phyloP scores from a whole-genome alignment of 768 basidiomycete species.

The Gyrodon lividus region DNA sequence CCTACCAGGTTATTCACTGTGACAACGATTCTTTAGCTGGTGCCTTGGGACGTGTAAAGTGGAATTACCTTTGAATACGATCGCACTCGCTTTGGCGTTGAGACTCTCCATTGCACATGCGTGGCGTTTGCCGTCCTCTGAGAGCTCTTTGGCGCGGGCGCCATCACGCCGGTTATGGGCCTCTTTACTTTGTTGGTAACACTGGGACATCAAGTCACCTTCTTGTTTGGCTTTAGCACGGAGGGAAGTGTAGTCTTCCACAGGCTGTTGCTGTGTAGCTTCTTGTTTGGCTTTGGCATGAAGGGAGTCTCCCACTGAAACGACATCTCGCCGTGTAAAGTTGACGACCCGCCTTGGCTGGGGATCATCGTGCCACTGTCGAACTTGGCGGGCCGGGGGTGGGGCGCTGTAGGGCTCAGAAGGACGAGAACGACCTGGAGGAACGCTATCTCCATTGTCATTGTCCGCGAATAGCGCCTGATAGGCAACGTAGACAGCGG shows the following conservation, averaged over 20 bases:
- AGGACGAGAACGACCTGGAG: background rate
- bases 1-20: constrained; percentile 74
- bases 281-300: constrained; percentile 74
- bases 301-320: constrained; percentile 36
- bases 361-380: constrained; percentile 5
- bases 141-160: constrained; percentile 76
- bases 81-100: constrained; percentile 77
- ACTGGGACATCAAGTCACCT: constrained; percentile 70
- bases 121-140: constrained; percentile 76
- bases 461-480: constrained; percentile 7
- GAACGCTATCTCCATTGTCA: constrained; percentile 6
- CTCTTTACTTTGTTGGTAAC: constrained; percentile 64
- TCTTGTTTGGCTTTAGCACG: constrained; percentile 74
- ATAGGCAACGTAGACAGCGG: constrained; percentile 13
- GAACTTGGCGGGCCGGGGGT: background rate
- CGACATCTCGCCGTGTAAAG: background rate
- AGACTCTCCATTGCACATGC: constrained; percentile 70
- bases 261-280: too few species aligned
- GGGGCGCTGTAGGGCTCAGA: background rate
- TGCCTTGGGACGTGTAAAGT: constrained; percentile 11
- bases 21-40: background rate
- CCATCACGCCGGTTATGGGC: constrained; percentile 75
- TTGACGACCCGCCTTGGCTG: constrained; percentile 4
- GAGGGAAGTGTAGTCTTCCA: constrained; percentile 49
- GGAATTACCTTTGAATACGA: constrained; percentile 67